Evolutionary conservation across 1,284 basidiomycete genomes (phyloP).

Genomic region (Singerocomus inundabilis): DNA sequence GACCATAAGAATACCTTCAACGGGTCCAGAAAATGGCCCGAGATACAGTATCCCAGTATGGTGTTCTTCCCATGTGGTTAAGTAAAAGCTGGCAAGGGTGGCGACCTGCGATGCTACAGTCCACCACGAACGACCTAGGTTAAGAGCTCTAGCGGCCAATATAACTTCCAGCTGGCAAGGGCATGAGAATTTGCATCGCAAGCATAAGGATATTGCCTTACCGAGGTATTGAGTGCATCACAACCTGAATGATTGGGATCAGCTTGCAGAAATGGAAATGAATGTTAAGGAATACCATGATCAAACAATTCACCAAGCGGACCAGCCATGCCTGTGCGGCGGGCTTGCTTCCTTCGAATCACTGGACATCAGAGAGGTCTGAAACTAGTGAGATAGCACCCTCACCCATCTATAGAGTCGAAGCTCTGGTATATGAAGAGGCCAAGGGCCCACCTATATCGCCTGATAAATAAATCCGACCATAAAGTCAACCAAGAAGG

Average conservation of each 20-base stretch:
- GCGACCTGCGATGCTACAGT: slow-evolving; percentile 86
- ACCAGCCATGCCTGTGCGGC: slow-evolving; percentile 93
- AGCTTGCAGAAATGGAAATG: background rate
- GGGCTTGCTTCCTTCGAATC: slow-evolving; percentile 82
- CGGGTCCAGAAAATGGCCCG: slow-evolving; percentile 93
- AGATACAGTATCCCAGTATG: slow-evolving; percentile 91
- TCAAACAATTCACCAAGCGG: slow-evolving; percentile 97
- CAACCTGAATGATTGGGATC: slow-evolving; percentile 50
- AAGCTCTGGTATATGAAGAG: slow-evolving; percentile 92
- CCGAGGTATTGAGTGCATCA: slow-evolving; percentile 93
- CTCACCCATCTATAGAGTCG: slow-evolving; percentile 85
- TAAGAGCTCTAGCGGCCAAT: slow-evolving; percentile 81
- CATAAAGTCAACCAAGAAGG: slow-evolving; percentile 10
- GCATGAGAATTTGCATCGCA: background rate
- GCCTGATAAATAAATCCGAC: slow-evolving; percentile 1
- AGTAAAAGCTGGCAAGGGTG: slow-evolving; percentile 91
- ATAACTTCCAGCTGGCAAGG: slow-evolving; percentile 74
- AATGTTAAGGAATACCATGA: slow-evolving; percentile 61
- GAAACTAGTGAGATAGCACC: background rate
- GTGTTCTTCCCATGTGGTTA: slow-evolving; percentile 98
- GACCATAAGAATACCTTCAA: slow-evolving; percentile 94
- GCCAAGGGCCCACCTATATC: slow-evolving; percentile 78
- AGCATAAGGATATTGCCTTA: slow-evolving; percentile 36
- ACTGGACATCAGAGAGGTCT: background rate
- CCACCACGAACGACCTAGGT: slow-evolving; percentile 95